phyloP scores from a whole-genome alignment of 768 basidiomycete genomes.

The Suillus subaureus region DNA sequence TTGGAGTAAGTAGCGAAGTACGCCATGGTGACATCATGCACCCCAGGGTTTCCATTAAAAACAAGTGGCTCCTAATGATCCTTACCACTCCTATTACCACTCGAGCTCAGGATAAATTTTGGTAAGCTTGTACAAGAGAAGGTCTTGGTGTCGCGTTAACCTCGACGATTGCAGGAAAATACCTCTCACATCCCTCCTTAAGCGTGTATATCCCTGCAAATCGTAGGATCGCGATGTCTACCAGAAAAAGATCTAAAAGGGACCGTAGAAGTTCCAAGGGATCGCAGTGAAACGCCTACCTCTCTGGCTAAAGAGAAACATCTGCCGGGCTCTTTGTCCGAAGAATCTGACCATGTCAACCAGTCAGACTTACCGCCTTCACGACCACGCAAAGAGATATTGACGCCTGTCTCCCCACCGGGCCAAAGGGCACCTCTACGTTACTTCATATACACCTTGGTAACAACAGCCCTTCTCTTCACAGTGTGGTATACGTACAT shows the following conservation, averaged over 20 bases:
- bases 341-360: neutral
- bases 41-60: neutral
- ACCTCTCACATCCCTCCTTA: neutral
- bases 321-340: neutral
- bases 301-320: neutral
- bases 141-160: neutral
- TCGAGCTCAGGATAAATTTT: neutral
- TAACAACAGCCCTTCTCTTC: slow-evolving; percentile 43
- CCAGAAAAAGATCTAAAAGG: slow-evolving; percentile 3
- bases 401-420: slow-evolving; percentile 9
- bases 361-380: slow-evolving; percentile 7
- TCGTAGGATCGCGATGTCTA: neutral
- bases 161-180: neutral
- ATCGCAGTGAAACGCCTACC: neutral
- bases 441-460: slow-evolving; percentile 53
- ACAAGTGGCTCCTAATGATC: neutral
- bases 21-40: slow-evolving; percentile 1
- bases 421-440: slow-evolving; percentile 13
- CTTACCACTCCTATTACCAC: neutral
- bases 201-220: slow-evolving; percentile 5
- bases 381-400: neutral
- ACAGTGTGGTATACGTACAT: slow-evolving; percentile 55
- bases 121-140: neutral
- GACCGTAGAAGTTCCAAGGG: neutral
- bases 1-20: neutral